Evolutionary conservation across 78 protist species (phyloP), one percentile per base, ranked within the genome.

Genomic region (Tieghemostelium lacteum): DNA sequence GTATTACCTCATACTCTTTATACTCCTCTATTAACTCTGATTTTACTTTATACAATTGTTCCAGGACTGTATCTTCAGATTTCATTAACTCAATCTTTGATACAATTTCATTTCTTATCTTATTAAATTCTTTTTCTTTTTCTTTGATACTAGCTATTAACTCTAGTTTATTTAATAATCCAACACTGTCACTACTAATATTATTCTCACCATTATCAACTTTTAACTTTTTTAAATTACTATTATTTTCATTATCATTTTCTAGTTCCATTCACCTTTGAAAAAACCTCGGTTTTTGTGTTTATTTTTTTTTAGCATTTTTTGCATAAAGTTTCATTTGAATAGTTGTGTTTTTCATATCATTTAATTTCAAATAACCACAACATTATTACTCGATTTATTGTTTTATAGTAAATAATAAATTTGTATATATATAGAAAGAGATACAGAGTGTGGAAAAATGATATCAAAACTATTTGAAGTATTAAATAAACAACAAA

Each of bases 391-490:
- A 10, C 10, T 14, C 52, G 10, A 14, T 14, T 45, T 14, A 14
- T 45, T 45, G 10, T 45, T 14, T 14, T 45, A 14, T 45, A 45
- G 52, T 14, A 45, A 10, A 45, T 14, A 10, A 45, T 14, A 10
- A 45, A 45, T 45, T 14, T 14, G 6, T 14, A 45, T 45, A 45
- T 14, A 45, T 45, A 45, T 7, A 70, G 16, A 31, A 3, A 22
- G 3, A 16, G 5, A 77, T 64, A 64, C 5, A 42, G 22, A 17
- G n/a, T n/a, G n/a, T n/a, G n/a, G 8, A 20, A 78, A 69, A 45
- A 80, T 80, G 89, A 80, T 80, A 8, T 69, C 89, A 57, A 80
- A 80, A 40, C 12, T 80, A n/a, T 52, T 80, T 22, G 89, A 80
- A 2, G 42, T 58, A 20, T 50, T 80, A 24, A 40, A 61, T 10